phyloP scores from a whole-genome alignment of 805 yeast genomes.

The Candida easanensis region DNA sequence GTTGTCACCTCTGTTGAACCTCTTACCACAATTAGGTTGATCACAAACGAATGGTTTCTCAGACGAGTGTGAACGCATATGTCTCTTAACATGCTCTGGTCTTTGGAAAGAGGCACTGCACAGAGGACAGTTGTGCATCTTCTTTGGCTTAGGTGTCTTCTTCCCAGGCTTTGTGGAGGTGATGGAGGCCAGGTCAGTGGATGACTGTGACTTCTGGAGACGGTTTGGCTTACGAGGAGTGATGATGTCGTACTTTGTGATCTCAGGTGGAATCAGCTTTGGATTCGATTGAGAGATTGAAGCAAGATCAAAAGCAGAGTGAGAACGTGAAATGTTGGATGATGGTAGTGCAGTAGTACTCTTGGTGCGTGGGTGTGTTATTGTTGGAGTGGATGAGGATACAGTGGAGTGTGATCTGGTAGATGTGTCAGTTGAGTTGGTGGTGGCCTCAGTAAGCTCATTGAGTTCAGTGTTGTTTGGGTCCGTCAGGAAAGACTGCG shows the following conservation, averaged over 20 bases:
- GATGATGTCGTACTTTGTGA: conserved; percentile 26
- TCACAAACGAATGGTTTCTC: conserved; percentile 75
- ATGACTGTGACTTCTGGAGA: conserved; percentile 19
- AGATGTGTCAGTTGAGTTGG: conserved; percentile 2
- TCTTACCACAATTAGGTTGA: conserved; percentile 59
- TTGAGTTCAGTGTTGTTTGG: conserved; percentile 6
- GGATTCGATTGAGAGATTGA: conserved; percentile 28
- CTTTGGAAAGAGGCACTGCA: conserved; percentile 60
- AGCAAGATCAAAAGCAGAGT: conserved; percentile 49
- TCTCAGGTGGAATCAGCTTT: conserved; percentile 22
- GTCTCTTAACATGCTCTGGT: conserved; percentile 77
- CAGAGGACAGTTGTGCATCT: conserved; percentile 62
- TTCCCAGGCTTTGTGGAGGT: neutral
- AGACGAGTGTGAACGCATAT: conserved; percentile 71
- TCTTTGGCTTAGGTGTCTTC: conserved; percentile 40
- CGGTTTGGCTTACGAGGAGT: conserved; percentile 21
- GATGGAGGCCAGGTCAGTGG: conserved; percentile 14
- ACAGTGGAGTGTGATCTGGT: conserved; percentile 1
- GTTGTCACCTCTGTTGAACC: conserved; percentile 76
- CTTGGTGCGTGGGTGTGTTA: conserved; percentile 1
- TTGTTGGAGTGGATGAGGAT: conserved; percentile 3
- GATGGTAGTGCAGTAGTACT: neutral
- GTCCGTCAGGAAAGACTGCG: conserved; percentile 5
- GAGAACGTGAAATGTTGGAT: conserved; percentile 34
- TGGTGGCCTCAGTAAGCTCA: conserved; percentile 3